Base-by-base conservation (phyloP, 1,284 basidiomycete genomes). In the Apiotrichum mycotoxinovorans region DNA sequence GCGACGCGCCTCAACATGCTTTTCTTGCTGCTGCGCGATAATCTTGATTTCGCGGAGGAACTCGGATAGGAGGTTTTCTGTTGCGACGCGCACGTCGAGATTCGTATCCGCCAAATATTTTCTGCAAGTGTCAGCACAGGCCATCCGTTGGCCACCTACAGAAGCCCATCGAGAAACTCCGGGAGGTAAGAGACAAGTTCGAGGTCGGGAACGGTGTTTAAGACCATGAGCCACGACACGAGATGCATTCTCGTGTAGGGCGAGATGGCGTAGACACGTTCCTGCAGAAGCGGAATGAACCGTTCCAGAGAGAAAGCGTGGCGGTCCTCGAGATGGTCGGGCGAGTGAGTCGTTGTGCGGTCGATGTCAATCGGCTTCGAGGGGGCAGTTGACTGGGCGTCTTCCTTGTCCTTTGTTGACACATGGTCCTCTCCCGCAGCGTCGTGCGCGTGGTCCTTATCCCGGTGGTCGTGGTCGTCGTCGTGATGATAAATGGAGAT, bases 181-280 rank as follows among this genome's bases (percentile, higher is more conserved):
- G 96, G 95, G 18, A 99, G 83, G 77, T 91, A 96, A 30, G 88
- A 87, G 50, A 98, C 89, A 23, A 99, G 83, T 73, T 98, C 94
- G 51, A 98, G 81, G 71, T 98, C 94, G 1, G 96, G 96, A 1
- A 98, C 91, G 7, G 93, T 96, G 71, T 98, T 93, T 40, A 99
- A 83, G 2, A 97, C 90, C 47, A 86, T 91, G 61, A 98, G 89
- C 96, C 96, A 99, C 11, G 90, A 89, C 42, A 97, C 91, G 30
- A 99, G 83, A 73, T 95, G 98, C 74, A 90, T 97, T 63, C 96
- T 82, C 1, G 95, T 96, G 73, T 97, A 95, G 0, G 96, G 95
- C 71, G 88, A 95, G 69, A 97, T 81, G 64, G 97, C 95, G 69
- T 95, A 90, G 61, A 98, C 94, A 58, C 95, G 83, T 66, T 98